Evolutionary conservation across 495 filamentous ascomycete genomes (phyloP).

Genomic region (Baudoinia panamericana): DNA sequence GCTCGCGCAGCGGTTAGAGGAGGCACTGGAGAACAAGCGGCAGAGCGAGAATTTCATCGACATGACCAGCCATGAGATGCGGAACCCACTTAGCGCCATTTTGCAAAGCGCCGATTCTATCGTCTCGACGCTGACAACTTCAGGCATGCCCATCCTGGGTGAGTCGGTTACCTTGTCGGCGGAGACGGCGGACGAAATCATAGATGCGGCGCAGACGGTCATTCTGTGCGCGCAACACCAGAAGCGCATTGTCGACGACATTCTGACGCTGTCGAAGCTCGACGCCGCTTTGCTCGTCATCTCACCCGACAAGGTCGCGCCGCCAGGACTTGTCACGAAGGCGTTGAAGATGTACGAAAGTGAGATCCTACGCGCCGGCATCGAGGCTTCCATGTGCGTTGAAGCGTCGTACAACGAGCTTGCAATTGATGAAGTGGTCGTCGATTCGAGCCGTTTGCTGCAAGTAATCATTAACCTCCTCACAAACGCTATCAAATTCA

Average conservation of each 20-base stretch:
- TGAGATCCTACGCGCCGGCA: constrained; percentile 51
- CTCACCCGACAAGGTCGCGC: constrained; percentile 51
- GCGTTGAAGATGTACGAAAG: constrained; percentile 60
- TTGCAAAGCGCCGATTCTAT: constrained; percentile 73
- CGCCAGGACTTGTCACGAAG: constrained; percentile 48
- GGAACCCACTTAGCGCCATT: constrained; percentile 70
- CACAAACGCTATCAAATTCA: constrained; percentile 36
- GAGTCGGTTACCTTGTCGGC: neutral
- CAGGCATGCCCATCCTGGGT: constrained; percentile 20
- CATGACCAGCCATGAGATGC: constrained; percentile 77
- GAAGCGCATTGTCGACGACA: constrained; percentile 66
- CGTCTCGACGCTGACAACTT: constrained; percentile 36
- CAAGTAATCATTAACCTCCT: constrained; percentile 49
- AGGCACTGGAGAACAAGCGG: constrained; percentile 32
- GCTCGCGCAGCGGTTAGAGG: constrained; percentile 41
- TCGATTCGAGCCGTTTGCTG: constrained; percentile 56
- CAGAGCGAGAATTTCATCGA: constrained; percentile 66
- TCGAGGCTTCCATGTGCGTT: constrained; percentile 46
- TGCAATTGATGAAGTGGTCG: constrained; percentile 48
- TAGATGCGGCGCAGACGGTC: constrained; percentile 64
- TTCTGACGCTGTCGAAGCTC: constrained; percentile 65
- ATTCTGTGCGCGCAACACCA: constrained; percentile 62
- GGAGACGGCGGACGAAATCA: constrained; percentile 13
- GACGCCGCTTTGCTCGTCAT: constrained; percentile 60
- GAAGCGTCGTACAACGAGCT: constrained; percentile 43